Percentiles rank a stretch among this genome's conserved stretches.
Evolutionary conservation across 164 flowering plant genomes (phyloP).

Genomic region (Aristolochia californica): DNA sequence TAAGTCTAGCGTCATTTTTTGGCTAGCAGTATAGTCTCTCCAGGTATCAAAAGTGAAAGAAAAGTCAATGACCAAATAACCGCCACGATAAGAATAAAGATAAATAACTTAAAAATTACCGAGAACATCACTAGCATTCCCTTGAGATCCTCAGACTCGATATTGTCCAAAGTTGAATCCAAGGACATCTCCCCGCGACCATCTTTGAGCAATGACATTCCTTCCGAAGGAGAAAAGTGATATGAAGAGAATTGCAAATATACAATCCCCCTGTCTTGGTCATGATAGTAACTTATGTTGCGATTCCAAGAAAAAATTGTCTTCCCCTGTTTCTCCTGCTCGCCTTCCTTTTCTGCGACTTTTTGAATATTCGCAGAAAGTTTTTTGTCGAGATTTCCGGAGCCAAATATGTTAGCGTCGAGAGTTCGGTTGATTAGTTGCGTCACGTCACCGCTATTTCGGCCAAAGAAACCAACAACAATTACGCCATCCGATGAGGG

Average conservation of each 20-base stretch:
- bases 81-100: too few relatives aligned
- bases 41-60: too few relatives aligned
- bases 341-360: conserved; percentile 11
- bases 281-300: conserved; percentile 50
- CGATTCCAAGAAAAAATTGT: conserved; percentile 18
- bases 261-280: conserved; percentile 54
- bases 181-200: conserved; percentile 9
- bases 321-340: conserved; percentile 16
- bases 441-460: conserved; percentile 31
- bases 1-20: too few relatives aligned
- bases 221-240: conserved; percentile 21
- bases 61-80: too few relatives aligned
- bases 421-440: conserved; percentile 58
- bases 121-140: conserved; percentile 80
- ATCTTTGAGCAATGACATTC: background rate
- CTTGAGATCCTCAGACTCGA: conserved; percentile 57
- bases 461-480: conserved; percentile 70
- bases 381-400: conserved; percentile 32
- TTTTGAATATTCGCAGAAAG: conserved; percentile 7
- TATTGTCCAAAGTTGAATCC: conserved; percentile 39
- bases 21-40: too few relatives aligned
- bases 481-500: conserved; percentile 38
- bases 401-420: conserved; percentile 64
- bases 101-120: conserved; percentile 34
- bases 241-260: conserved; percentile 45